Evolutionary conservation across 1,284 basidiomycete genomes (phyloP).

Genomic region (Cutaneotrichosporon daszewskae): DNA sequence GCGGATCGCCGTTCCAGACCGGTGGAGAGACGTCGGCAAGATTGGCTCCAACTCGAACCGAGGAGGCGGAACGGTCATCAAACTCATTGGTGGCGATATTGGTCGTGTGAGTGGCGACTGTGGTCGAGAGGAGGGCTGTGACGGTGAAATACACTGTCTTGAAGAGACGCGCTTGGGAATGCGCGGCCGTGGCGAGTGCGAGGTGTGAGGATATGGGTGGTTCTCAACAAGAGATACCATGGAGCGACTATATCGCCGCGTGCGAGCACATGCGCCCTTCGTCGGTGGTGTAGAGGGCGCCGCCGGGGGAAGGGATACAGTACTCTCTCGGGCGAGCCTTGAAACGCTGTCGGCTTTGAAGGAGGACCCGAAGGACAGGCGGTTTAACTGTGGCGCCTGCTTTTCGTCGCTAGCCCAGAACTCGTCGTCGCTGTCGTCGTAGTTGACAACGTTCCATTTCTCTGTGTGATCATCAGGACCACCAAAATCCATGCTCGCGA

Average conservation of each 20-base stretch:
- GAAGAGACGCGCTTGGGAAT: no score
- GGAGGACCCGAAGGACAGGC: constrained; percentile 10
- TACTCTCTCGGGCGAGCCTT: constrained; percentile 2
- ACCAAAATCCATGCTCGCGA: constrained; percentile 40
- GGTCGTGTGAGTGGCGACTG: no score
- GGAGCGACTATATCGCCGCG: constrained; percentile 7
- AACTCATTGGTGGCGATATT: no score
- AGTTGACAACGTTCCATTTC: constrained; percentile 29
- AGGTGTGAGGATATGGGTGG: no score
- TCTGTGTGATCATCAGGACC: no score
- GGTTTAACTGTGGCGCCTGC: constrained; percentile 8
- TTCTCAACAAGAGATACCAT: constrained; percentile 8
- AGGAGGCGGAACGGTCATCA: no score
- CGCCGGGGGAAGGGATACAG: constrained; percentile 4
- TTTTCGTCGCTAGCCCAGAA: constrained; percentile 18
- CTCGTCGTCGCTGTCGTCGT: constrained; percentile 7
- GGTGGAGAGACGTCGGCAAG: background rate
- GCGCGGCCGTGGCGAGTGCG: no score
- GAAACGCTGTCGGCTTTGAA: constrained; percentile 7
- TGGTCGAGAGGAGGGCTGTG: no score
- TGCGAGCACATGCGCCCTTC: background rate
- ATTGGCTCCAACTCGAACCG: no score
- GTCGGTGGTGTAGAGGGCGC: no score
- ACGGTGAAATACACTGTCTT: no score
- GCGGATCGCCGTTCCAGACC: constrained; percentile 4